Base-by-base conservation (phyloP, 805 yeast species). In the Blastobotrys peoriensis region DNA sequence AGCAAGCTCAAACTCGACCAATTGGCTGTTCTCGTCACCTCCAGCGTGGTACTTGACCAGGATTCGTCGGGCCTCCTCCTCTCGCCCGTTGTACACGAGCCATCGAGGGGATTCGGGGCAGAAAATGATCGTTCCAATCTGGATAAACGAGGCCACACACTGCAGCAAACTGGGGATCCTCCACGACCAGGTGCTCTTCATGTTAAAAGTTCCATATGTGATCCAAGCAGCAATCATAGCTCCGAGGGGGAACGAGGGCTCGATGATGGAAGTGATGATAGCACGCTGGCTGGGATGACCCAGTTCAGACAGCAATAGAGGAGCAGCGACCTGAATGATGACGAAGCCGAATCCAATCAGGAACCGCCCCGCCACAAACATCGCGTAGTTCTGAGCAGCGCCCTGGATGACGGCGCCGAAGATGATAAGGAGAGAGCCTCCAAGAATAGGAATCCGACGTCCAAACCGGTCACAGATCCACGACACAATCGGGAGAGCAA, bases 71-170 rank as follows among this genome's bases (percentile, higher is more conserved):
- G 59, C 62, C 44, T 58, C 62, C 65, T 65, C 54, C 70, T 70
- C 49, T 63, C 71, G 49, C 59, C 83, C 82, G 52, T 81, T 79
- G 55, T 78, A 78, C 3, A 89, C 87, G 57, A 75, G 79, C 65
- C 73, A 89, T 47, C 96, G 71, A 0, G 96, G 96, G 33, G 89
- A 79, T 63, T 89, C 97, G 0, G 97, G 97, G 16, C 88, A 65
- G 38, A 78, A 74, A 35, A 76, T 56, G 34, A 69, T 58, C 20
- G 70, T 66, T 15, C 35, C 64, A 27, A 46, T 79, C 77, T 83
- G 67, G 44, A 81, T 58, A 35, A 84, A 64, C 40, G 85, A 46
- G 58, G 81, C 81, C 33, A 81, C 51, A 46, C 78, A 68, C 66
- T 84, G 94, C 54, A 82, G 64, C 2, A 85, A 79, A 48, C 83